Percentiles rank a stretch among this genome's conserved stretches.
These are phyloP conservation scores for Globisporangium acanthophoron DNA, from an alignment of 352 stramenopile genomes.

Conservation along the genomic window DNA sequence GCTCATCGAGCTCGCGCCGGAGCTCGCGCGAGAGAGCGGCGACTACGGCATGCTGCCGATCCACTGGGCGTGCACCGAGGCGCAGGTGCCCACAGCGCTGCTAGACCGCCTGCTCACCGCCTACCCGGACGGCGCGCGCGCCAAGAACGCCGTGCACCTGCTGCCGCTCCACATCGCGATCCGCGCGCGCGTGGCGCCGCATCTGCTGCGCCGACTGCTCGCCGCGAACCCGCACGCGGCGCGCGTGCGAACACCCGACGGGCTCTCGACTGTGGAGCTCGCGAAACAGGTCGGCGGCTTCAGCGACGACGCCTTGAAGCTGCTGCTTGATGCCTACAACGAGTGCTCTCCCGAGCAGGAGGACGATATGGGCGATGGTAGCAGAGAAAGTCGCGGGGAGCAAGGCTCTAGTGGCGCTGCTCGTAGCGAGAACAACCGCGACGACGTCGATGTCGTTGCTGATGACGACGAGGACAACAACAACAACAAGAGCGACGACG, in stretches of 20 bases:
- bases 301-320: slow-evolving; percentile 39
- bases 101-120: slow-evolving; percentile 53
- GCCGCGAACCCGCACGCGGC: slow-evolving; percentile 48
- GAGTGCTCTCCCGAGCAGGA: slow-evolving; percentile 1
- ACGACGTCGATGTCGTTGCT: slow-evolving; percentile 4
- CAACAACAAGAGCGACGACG: slow-evolving; percentile 8
- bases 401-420: background rate
- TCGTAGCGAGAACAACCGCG: background rate
- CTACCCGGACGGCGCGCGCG: slow-evolving; percentile 46
- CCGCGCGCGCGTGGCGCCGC: slow-evolving; percentile 33
- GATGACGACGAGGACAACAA: slow-evolving; percentile 14
- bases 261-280: slow-evolving; percentile 46
- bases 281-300: slow-evolving; percentile 37
- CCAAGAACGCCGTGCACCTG: slow-evolving; percentile 59
- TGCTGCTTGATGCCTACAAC: slow-evolving; percentile 25
- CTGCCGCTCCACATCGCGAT: slow-evolving; percentile 82
- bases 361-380: background rate
- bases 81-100: slow-evolving; percentile 51
- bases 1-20: slow-evolving; percentile 48
- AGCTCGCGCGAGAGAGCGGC: slow-evolving; percentile 39
- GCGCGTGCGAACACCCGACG: slow-evolving; percentile 35
- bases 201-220: slow-evolving; percentile 50
- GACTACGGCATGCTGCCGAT: slow-evolving; percentile 83
- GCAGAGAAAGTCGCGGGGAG: background rate
- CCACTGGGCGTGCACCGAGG: slow-evolving; percentile 76